These are phyloP conservation scores for Nyctanthes arbortristis DNA, from an alignment of 257 asterid genomes.

Conservation along the genomic window DNA sequence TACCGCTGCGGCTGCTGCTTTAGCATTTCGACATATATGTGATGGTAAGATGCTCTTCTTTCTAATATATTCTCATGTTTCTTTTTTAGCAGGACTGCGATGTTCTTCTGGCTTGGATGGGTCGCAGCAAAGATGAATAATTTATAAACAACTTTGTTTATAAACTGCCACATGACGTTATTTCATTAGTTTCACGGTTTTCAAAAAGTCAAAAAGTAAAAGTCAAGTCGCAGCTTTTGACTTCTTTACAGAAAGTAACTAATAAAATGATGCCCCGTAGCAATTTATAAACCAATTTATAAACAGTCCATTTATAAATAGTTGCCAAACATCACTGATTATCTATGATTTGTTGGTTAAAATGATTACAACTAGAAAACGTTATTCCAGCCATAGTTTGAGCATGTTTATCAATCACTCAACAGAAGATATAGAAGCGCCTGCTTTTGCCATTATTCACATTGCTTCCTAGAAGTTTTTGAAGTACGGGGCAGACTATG, in stretches of 20 bases:
- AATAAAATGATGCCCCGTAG: too few relatives aligned
- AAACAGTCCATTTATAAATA: too few relatives aligned
- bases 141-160: too few relatives aligned
- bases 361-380: background rate
- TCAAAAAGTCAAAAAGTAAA: too few relatives aligned
- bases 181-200: constrained; percentile 10
- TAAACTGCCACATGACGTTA: too few relatives aligned
- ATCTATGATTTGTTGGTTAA: background rate
- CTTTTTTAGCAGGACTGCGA: constrained; percentile 4
- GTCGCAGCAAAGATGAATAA: background rate
- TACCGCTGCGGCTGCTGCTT: constrained; percentile 93
- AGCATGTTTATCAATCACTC: background rate
- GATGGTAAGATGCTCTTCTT: constrained; percentile 50
- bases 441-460: background rate
- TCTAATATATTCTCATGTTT: constrained; percentile 18
- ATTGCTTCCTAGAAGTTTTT: background rate
- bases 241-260: too few relatives aligned
- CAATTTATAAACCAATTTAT: too few relatives aligned
- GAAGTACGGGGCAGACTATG: background rate
- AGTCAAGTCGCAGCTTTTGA: too few relatives aligned
- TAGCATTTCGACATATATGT: constrained; percentile 94
- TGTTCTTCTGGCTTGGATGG: constrained; percentile 13
- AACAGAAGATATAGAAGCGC: background rate
- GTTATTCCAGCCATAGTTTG: background rate
- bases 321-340: background rate